phyloP scores from a whole-genome alignment of 306 rosid species.

The Pachyrhizus erosus region DNA sequence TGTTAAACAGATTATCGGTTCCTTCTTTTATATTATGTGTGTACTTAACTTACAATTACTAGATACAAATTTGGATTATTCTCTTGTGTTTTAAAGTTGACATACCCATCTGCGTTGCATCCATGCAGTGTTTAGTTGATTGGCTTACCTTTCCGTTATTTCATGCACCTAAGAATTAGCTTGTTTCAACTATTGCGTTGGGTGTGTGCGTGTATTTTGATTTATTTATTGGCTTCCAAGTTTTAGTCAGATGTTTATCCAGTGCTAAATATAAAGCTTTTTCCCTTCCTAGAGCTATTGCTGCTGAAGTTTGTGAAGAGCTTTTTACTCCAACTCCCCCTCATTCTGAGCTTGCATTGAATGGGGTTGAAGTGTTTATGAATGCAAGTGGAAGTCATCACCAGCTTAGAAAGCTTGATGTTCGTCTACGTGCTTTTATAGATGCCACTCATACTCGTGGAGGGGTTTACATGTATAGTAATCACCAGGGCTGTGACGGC shows the following conservation, averaged over 20 bases:
- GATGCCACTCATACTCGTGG: constrained; percentile 92
- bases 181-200: neutral
- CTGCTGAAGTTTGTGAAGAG: constrained; percentile 97
- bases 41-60: neutral
- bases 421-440: constrained; percentile 88
- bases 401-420: constrained; percentile 94
- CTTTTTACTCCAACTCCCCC: constrained; percentile 81
- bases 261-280: constrained; percentile 38
- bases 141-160: neutral
- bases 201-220: neutral
- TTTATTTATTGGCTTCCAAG: constrained; percentile 31
- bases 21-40: neutral
- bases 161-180: constrained; percentile 1
- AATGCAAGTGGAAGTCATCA: constrained; percentile 99
- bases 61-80: neutral
- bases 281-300: constrained; percentile 70
- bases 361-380: constrained; percentile 97
- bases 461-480: constrained; percentile 96
- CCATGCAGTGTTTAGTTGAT: neutral
- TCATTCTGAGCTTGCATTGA: constrained; percentile 90
- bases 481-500: constrained; percentile 96
- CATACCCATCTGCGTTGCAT: neutral
- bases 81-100: constrained; percentile 6
- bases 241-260: constrained; percentile 31
- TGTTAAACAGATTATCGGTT: neutral